Conservation (phyloP, 768 basidiomycete genomes). For the Fomitopsis pulvina region DNA sequence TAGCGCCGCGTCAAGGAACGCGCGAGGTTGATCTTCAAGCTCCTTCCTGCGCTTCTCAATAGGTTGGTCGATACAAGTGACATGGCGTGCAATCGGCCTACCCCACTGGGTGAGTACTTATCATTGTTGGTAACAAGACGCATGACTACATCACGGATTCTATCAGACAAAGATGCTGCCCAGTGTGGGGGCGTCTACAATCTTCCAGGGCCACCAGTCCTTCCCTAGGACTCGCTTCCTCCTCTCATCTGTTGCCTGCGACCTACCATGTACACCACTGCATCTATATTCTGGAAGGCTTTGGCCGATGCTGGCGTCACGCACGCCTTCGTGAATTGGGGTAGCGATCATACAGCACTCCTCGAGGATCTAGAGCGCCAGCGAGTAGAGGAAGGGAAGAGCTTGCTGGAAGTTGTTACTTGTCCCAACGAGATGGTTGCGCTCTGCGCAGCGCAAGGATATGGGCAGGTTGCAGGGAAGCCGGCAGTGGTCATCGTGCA, state of each 20-base stretch:
- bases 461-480: slow-evolving; percentile 55
- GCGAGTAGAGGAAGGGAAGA: slow-evolving; percentile 32
- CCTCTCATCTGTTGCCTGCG: not conserved
- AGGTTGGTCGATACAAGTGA: too few species aligned
- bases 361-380: slow-evolving; percentile 66
- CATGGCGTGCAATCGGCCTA: too few species aligned
- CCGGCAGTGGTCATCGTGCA: slow-evolving; percentile 72
- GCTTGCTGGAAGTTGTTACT: slow-evolving; percentile 48
- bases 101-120: too few species aligned
- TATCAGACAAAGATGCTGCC: too few species aligned
- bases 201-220: not conserved
- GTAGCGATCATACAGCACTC: slow-evolving; percentile 65
- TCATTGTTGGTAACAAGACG: too few species aligned
- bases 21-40: too few species aligned
- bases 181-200: too few species aligned
- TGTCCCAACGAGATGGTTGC: slow-evolving; percentile 81
- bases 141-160: too few species aligned
- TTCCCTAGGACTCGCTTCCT: not conserved
- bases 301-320: slow-evolving; percentile 57
- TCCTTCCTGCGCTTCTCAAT: too few species aligned
- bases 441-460: slow-evolving; percentile 65
- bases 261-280: slow-evolving; percentile 39
- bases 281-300: slow-evolving; percentile 53
- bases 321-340: slow-evolving; percentile 71
- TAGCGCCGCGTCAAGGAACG: too few species aligned